Evolutionary conservation across 805 yeast species (phyloP).

Genomic region (Ogataea wickerhamii): DNA sequence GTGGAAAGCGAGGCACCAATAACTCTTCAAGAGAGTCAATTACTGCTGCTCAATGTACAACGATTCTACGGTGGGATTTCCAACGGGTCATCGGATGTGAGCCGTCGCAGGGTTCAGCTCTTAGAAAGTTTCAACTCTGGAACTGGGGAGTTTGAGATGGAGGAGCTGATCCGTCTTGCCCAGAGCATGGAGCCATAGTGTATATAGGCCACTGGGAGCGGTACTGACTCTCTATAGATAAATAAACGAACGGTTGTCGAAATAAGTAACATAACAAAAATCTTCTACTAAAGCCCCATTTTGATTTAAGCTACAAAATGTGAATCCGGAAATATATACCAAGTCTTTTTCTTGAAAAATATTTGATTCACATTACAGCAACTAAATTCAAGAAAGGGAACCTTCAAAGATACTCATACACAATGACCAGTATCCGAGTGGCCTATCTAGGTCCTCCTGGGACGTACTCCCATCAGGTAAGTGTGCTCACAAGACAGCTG

Average conservation of each 20-base stretch:
- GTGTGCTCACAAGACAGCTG: too few species aligned
- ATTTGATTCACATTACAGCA: too few species aligned
- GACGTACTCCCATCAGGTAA: conserved; percentile 86
- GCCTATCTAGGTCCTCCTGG: conserved; percentile 89
- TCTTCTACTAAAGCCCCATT: too few species aligned
- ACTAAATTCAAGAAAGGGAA: too few species aligned
- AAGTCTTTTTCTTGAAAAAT: too few species aligned
- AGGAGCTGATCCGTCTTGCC: conserved; percentile 65
- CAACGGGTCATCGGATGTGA: conserved; percentile 37
- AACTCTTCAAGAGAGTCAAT: conserved; percentile 70
- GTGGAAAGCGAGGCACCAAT: conserved; percentile 70
- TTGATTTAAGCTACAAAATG: too few species aligned
- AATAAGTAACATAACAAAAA: too few species aligned
- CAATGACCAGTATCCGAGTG: conserved; percentile 37
- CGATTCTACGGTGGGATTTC: conserved; percentile 75
- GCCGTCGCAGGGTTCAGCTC: conserved; percentile 50
- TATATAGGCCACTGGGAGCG: too few species aligned
- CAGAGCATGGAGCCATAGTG: conserved; percentile 57
- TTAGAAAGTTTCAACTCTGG: conserved; percentile 71
- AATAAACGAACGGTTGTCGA: too few species aligned
- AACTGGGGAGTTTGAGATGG: conserved; percentile 58
- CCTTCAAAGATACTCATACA: neutral
- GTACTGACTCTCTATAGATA: too few species aligned
- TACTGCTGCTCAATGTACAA: conserved; percentile 71
- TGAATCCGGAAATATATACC: too few species aligned